Evolutionary conservation across 1,284 basidiomycete species (phyloP).

Genomic region (Sporisorium graminicola): DNA sequence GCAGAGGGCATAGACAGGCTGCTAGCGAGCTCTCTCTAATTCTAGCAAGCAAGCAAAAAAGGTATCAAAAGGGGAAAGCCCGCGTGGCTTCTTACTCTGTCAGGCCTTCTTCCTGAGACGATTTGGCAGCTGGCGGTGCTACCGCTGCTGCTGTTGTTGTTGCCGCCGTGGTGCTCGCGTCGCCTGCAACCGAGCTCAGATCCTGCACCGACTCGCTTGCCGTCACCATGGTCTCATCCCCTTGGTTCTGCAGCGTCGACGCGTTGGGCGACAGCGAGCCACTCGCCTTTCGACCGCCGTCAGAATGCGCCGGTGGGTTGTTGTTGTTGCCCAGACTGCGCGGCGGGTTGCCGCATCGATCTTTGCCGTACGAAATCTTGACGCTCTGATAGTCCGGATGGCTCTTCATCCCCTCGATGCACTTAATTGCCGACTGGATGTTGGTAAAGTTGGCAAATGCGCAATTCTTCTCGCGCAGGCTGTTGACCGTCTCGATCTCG

Average conservation of each 20-base stretch:
- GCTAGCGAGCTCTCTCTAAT: neutral
- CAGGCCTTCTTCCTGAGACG: slow-evolving; percentile 15
- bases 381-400: slow-evolving; percentile 65
- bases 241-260: slow-evolving; percentile 23
- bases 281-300: slow-evolving; percentile 31
- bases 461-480: slow-evolving; percentile 67
- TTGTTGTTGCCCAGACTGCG: slow-evolving; percentile 46
- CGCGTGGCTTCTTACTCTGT: slow-evolving; percentile 5
- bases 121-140: slow-evolving; percentile 6
- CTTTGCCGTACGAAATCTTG: slow-evolving; percentile 68
- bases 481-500: slow-evolving; percentile 68
- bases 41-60: slow-evolving; percentile 6
- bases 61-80: neutral
- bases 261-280: slow-evolving; percentile 42
- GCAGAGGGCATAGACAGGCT: neutral
- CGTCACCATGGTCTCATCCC: slow-evolving; percentile 53
- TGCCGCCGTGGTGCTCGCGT: slow-evolving; percentile 7
- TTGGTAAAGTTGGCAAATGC: slow-evolving; percentile 69
- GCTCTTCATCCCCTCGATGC: slow-evolving; percentile 68
- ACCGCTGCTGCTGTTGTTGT: neutral
- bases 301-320: slow-evolving; percentile 16
- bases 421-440: slow-evolving; percentile 69
- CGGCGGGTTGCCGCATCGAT: slow-evolving; percentile 66
- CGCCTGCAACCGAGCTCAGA: slow-evolving; percentile 21
- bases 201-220: slow-evolving; percentile 53